These are phyloP conservation scores for Aspergillus baeticus DNA, from an alignment of 495 filamentous ascomycete species.

Conservation along the genomic window DNA sequence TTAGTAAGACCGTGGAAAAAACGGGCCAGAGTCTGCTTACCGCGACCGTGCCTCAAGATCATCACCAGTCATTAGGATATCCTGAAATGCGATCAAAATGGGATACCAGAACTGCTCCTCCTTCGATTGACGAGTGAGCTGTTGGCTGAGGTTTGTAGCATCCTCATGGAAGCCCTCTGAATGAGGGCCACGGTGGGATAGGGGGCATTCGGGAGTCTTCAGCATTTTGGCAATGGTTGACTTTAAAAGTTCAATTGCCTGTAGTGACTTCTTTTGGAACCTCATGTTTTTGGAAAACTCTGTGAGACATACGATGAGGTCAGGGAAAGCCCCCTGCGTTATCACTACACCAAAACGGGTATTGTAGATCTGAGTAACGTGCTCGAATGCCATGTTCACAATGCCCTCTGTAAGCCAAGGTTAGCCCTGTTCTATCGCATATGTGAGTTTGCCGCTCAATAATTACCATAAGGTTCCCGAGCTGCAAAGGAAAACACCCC, in stretches of 20 bases:
- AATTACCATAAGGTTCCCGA: constrained; percentile 75
- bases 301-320: constrained; percentile 92
- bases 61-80: constrained; percentile 98
- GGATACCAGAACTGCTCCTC: constrained; percentile 99
- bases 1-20: neutral
- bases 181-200: constrained; percentile 58
- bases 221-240: constrained; percentile 92
- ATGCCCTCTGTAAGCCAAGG: constrained; percentile 65
- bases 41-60: constrained; percentile 93
- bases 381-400: constrained; percentile 94
- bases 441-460: neutral
- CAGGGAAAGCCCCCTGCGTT: constrained; percentile 92
- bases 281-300: constrained; percentile 97
- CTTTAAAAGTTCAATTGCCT: constrained; percentile 93
- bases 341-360: constrained; percentile 96
- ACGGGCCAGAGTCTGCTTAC: constrained; percentile 22
- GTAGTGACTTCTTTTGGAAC: constrained; percentile 96
- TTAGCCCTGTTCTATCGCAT: neutral
- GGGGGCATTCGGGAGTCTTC: constrained; percentile 89
- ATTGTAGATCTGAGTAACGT: constrained; percentile 96
- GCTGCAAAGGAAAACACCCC: constrained; percentile 97
- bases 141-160: constrained; percentile 47
- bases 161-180: constrained; percentile 42
- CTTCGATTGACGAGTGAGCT: constrained; percentile 60
- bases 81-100: constrained; percentile 95